Evolutionary conservation across 163 green algal genomes (phyloP), one percentile per base, ranked within the genome.

Genomic region (Chlamydomonas reinhardtii): DNA sequence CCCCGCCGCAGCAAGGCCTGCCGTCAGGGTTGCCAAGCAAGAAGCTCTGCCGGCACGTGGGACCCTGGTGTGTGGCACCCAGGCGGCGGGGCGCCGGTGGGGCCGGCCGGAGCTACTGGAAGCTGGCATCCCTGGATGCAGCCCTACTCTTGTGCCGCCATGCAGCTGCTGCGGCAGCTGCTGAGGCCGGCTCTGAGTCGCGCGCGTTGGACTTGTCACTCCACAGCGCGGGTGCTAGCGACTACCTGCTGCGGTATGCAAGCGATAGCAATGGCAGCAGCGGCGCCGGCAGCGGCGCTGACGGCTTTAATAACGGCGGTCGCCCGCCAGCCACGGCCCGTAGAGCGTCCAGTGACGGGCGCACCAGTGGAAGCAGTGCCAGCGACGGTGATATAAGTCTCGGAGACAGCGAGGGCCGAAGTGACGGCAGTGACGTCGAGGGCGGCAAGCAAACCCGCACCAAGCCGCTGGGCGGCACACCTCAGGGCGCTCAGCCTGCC

Each of bases 71-170:
- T 34, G 34, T 79, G 56, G 80, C 80, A 35, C 80, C 80, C 25
- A 35, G 80, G 54, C 70, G 70, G 69, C 25, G 31, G 35, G 9
- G 56, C 56, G n/a, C n/a, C 22, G 70, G 48, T 35, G 37, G n/a
- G 48, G 31, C 37, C 29, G 73, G 52, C 19, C 62, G 79, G 25
- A 32, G 56, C 48, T 90, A 73, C 32, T 94, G 89, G 88, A 90
- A 94, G 74, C 79, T 94, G 61, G 89, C 89, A 6, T 72, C 74
- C 6, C 64, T 93, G 52, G 90, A 93, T 59, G 74, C 84, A 3
- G 75, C 86, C 16, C 52, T 93, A 35, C 37, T n/a, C 15, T 24
- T 92, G 31, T 89, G 43, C 74, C 48, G 15, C 5, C 59, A 73
- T 27, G 64, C 78, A 2, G n/a, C 43, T 9, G 39, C 43, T 0